These are phyloP conservation scores for Isabelozyma pseudorhagii DNA, from an alignment of 805 yeast species.

Conservation along the genomic window DNA sequence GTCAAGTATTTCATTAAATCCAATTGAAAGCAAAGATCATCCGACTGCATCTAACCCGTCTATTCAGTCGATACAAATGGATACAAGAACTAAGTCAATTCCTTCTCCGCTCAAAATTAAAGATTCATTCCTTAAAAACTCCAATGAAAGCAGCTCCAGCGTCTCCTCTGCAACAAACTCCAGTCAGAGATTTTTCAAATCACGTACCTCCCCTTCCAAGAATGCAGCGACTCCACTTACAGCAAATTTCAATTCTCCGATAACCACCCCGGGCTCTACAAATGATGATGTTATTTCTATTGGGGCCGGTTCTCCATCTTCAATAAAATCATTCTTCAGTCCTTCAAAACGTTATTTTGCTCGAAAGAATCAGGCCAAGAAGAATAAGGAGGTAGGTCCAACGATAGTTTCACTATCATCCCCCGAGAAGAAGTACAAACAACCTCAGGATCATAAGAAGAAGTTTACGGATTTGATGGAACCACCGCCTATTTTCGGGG, in stretches of 20 bases:
- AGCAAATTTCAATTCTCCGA: neutral
- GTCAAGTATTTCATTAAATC: neutral
- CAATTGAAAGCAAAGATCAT: neutral
- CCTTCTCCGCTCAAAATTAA: neutral
- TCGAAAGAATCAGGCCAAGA: constrained; percentile 16
- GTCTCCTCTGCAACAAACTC: neutral
- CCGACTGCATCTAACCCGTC: neutral
- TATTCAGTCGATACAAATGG: neutral
- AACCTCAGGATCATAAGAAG: constrained; percentile 3
- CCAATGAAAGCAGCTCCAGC: neutral
- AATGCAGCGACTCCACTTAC: neutral
- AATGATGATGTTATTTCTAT: constrained; percentile 26
- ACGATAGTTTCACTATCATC: constrained; percentile 33
- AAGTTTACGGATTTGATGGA: constrained; percentile 25
- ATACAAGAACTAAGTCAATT: neutral
- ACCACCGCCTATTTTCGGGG: constrained; percentile 36
- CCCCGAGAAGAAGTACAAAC: constrained; percentile 8
- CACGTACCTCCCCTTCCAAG: neutral
- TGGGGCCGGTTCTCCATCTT: constrained; percentile 38
- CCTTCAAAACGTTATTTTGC: constrained; percentile 37
- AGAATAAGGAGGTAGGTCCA: constrained; percentile 13
- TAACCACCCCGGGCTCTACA: constrained; percentile 20
- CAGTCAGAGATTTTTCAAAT: neutral
- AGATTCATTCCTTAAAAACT: neutral
- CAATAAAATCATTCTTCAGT: constrained; percentile 30